phyloP scores from a whole-genome alignment of 495 filamentous ascomycete genomes.

The Friedmanniomyces simplex region DNA sequence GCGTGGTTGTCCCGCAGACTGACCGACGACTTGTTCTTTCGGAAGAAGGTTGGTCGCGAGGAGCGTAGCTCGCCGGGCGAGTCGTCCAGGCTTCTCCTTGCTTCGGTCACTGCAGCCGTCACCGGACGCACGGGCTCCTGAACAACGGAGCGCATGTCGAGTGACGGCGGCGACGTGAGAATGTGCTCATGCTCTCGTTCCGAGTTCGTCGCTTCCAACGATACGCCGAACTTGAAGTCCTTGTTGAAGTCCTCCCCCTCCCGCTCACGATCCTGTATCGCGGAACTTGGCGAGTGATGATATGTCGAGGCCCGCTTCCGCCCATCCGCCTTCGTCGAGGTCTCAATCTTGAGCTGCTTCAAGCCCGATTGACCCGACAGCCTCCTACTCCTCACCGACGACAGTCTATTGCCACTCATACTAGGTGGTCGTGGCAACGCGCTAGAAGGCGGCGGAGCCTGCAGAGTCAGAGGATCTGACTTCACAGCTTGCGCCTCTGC shows the following conservation, averaged over 20 bases:
- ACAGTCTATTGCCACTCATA: constrained; percentile 25
- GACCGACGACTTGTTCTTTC: constrained; percentile 72
- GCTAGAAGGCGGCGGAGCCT: constrained; percentile 14
- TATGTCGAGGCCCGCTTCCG: constrained; percentile 16
- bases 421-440: constrained; percentile 30
- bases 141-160: constrained; percentile 33
- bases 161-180: constrained; percentile 26
- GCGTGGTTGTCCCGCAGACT: constrained; percentile 60
- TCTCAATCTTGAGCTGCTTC: constrained; percentile 87
- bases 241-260: not conserved
- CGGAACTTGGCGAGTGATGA: constrained; percentile 3
- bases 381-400: constrained; percentile 63
- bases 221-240: constrained; percentile 12
- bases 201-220: not conserved
- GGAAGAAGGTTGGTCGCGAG: constrained; percentile 38
- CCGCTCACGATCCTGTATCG: not conserved
- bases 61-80: constrained; percentile 21
- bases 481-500: not conserved
- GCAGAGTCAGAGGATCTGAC: not conserved
- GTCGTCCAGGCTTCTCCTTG: constrained; percentile 6
- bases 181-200: constrained; percentile 27
- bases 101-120: constrained; percentile 9
- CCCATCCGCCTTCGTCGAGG: constrained; percentile 25
- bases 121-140: not conserved
- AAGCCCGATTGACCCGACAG: constrained; percentile 61